Percentiles rank a stretch among this genome's conserved stretches.
These are phyloP conservation scores for Clarireedia homoeocarpa DNA, from an alignment of 2,329 filamentous ascomycete genomes.

Conservation along the genomic window DNA sequence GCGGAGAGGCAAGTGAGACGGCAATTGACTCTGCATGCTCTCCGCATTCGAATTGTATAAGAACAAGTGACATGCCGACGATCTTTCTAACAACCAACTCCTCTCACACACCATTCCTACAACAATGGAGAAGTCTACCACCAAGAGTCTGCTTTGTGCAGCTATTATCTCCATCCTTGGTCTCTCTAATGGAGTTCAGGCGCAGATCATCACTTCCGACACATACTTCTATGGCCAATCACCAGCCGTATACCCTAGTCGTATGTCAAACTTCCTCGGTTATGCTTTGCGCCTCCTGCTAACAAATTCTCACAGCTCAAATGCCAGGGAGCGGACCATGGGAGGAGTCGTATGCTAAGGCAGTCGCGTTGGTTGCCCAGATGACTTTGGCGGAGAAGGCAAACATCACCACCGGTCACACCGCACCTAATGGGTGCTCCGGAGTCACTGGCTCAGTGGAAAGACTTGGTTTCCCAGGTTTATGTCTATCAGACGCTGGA, in stretches of 20 bases:
- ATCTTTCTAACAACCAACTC: no score
- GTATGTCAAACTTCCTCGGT: conserved; percentile 18
- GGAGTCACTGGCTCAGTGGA: conserved; percentile 40
- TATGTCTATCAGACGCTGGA: conserved; percentile 65
- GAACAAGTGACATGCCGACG: no score
- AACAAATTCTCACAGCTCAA: conserved; percentile 20
- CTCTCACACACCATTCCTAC: no score
- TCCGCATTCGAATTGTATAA: no score
- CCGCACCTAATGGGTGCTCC: conserved; percentile 17
- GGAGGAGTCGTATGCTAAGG: conserved; percentile 62
- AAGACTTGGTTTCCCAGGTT: conserved; percentile 45
- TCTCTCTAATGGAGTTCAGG: background rate
- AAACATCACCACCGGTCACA: conserved; percentile 48
- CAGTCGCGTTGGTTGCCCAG: conserved; percentile 56
- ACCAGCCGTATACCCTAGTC: conserved; percentile 31
- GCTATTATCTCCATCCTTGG: background rate
- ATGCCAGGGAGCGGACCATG: conserved; percentile 36
- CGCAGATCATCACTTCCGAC: conserved; percentile 27
- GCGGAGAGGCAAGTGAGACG: no score
- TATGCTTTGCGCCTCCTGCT: background rate
- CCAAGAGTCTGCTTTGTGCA: background rate
- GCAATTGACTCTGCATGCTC: no score
- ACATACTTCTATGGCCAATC: conserved; percentile 32
- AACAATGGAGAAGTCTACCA: background rate
- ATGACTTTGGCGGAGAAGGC: conserved; percentile 24